Base-by-base conservation (phyloP, 805 yeast genomes). In the Candida sithepensis region DNA sequence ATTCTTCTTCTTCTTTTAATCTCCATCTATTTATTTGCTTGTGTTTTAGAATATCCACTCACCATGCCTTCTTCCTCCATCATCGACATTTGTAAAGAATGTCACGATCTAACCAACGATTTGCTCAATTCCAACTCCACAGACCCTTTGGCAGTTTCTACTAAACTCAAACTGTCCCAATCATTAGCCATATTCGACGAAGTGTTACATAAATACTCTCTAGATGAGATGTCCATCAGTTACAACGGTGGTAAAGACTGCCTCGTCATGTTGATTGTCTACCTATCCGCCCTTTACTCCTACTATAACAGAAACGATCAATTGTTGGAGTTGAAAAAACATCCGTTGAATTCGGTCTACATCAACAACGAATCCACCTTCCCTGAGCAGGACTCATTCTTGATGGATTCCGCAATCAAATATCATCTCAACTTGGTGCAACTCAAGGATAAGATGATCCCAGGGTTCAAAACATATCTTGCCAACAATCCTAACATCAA, bases 241-340 rank as follows among this genome's bases (percentile, higher is more conserved):
- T 94, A 85, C 65, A 94, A 94, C 63, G 99, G 99, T 10, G 99
- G 99, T 1, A 94, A 94, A 61, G 99, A 94, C 68, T 94, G 98
- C 59, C 78, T 91, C 41, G 97, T 91, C 28, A 81, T 92, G 85
- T 74, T 94, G 46, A 71, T 89, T 14, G 60, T 94, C 4, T 80
- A 88, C 45, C 67, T 91, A 44, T 84, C 94, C 1, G 79, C 78
- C 39, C 55, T 66, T 13, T 63, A 64, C 42, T 52, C 52, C 32
- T 56, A 46, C 37, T 55, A 39, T 44, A 18, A 44, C 9, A 60
- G 50, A 37, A 42, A 43, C 39, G 42, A 56, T 34, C 26, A 52
- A 36, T 32, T 51, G 20, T 43, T 52, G 2, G 49, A 54, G 21
- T 38, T 50, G 18, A 58, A 40, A 20, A 36, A 51, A 55, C 71